Percentiles rank a stretch among this genome's conserved stretches.
These are phyloP conservation scores for Zanthoxylum bungeanum DNA, from an alignment of 345 rosid species.

Conservation along the genomic window DNA sequence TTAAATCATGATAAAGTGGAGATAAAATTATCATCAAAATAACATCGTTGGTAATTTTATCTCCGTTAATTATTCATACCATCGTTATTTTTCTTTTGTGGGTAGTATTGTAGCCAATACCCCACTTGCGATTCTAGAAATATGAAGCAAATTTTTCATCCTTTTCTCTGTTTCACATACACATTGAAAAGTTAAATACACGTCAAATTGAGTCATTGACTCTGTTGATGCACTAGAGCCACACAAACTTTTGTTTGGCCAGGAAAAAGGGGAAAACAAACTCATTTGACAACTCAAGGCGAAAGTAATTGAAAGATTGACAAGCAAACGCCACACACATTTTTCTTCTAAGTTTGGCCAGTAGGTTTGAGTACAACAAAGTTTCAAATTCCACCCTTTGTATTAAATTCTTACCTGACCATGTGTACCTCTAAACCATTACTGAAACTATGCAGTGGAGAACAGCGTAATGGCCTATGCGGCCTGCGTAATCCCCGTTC, in stretches of 20 bases:
- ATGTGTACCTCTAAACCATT: too few species aligned
- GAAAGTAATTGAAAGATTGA: neutral
- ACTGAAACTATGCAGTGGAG: too few species aligned
- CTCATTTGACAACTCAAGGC: neutral
- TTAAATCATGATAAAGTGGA: too few species aligned
- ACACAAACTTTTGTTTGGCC: neutral
- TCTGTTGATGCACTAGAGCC: neutral
- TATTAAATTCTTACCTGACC: too few species aligned
- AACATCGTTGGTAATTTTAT: too few species aligned
- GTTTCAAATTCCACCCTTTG: too few species aligned
- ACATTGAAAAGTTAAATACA: neutral
- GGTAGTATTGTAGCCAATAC: neutral
- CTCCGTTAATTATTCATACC: too few species aligned
- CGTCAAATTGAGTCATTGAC: neutral
- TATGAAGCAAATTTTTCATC: neutral
- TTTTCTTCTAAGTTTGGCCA: neutral
- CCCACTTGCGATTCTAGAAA: neutral
- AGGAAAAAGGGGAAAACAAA: too few species aligned
- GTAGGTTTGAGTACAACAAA: neutral
- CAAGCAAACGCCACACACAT: neutral
- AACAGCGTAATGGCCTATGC: too few species aligned
- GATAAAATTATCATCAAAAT: too few species aligned
- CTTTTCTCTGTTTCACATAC: neutral
- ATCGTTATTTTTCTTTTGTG: neutral
- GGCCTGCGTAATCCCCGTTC: too few species aligned